Base-by-base conservation (phyloP, 495 filamentous ascomycete species). In the Penicillium malachiteum region DNA sequence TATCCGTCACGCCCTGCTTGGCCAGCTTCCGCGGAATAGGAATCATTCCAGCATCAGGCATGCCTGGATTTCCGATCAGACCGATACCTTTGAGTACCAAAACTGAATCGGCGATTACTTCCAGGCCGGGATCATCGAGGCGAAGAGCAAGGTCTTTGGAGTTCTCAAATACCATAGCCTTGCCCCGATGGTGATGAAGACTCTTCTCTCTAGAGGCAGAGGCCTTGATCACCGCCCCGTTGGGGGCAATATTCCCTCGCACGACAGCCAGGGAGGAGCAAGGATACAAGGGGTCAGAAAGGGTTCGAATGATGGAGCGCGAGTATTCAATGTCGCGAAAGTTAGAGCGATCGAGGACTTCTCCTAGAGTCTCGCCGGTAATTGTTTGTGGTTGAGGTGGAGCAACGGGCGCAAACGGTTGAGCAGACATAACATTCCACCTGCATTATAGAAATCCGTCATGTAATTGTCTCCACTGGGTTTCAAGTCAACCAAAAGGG, bases 391-490 rank as follows among this genome's bases (percentile, higher is more conserved):
- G 30, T 73, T 61, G 0, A 84, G 74, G 31, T 80, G 65, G 0
- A 87, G 70, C 0, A 85, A 71, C 0, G 82, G 83, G 4, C 70
- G 63, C 8, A 87, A 68, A 5, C 71, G 69, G 50, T 78, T 72
- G 7, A 86, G 56, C 0, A 87, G 65, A 5, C 77, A 76, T n/a
- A 73, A 57, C 81, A 86, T 85, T 33, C 84, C 83, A 6, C 83
- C 84, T 0, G 83, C 77, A 56, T 81, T 79, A 62, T 87, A 83
- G 58, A 87, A 84, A 56, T 87, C 82, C 21, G 76, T 83, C 83
- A 86, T 86, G 69, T 87, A 87, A 54, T 84, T 83, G 7, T 79
- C 71, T 8, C 83, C 83, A 50, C 80, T 83, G 16, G 84, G 84
- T 53, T 87, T 87, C 11, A 87, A 67, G 57, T 86, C 84, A 1